Evolutionary conservation across 257 asterid genomes (phyloP).

Genomic region (Apocynum venetum): DNA sequence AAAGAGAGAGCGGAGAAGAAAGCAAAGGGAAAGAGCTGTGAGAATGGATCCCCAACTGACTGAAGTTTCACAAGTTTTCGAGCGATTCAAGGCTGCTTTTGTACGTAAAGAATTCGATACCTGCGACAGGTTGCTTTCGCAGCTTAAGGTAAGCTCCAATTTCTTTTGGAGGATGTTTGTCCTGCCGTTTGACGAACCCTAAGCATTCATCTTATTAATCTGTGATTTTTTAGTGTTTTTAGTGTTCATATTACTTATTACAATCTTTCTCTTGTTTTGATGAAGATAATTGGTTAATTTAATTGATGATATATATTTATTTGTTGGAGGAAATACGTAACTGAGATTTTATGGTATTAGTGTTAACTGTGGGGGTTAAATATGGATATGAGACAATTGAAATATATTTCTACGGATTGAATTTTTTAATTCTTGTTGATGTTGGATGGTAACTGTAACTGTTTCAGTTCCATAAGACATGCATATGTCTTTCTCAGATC

Average conservation of each 20-base stretch:
- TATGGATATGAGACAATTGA: neutral
- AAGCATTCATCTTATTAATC: neutral
- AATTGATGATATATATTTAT: neutral
- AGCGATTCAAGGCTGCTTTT: conserved; percentile 71
- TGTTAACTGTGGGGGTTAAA: neutral
- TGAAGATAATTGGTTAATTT: neutral
- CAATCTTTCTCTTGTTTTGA: neutral
- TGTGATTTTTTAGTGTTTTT: neutral
- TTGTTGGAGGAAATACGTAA: neutral
- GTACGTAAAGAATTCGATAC: conserved; percentile 65
- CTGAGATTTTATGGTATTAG: neutral
- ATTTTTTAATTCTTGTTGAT: too few relatives aligned
- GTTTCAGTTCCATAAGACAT: neutral
- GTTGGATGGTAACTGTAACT: neutral
- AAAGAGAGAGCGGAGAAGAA: neutral
- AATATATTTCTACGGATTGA: neutral
- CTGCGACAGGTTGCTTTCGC: conserved; percentile 54
- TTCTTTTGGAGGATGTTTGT: neutral
- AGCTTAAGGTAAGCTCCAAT: conserved; percentile 52
- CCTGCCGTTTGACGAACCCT: neutral
- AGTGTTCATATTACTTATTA: neutral
- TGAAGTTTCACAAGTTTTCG: conserved; percentile 62
- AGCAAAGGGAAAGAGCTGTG: neutral
- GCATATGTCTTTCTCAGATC: neutral
- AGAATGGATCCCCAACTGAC: conserved; percentile 67